Base-by-base conservation (phyloP, 257 asterid genomes). In the Jacaranda mimosifolia region DNA sequence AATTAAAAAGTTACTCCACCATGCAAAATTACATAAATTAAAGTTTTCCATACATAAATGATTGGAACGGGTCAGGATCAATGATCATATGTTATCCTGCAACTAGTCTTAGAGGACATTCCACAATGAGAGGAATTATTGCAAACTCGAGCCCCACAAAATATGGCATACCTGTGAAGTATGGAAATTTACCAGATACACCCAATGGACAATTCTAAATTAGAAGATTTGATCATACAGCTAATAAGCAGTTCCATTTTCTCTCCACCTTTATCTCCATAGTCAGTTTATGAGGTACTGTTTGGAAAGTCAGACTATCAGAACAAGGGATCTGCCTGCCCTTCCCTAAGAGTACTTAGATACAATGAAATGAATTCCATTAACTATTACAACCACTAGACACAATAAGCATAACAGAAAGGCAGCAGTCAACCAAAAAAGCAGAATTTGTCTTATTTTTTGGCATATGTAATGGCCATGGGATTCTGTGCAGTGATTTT, bases 391-490 rank as follows among this genome's bases (percentile, higher is more conserved):
- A 74, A n/a, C 57, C 36, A n/a, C 49, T 70, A 15, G 17, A 52
- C 56, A 68, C 26, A 14, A 59, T 4, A 15, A 32, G 17, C 73
- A n/a, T 26, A 58, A 49, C 17, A 66, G 21, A 73, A 56, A 59
- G 59, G 63, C 76, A 39, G 17, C 36, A 14, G 9, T 6, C 4
- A 3, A 66, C 39, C 15, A 55, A 18, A 17, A 58, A 38, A 68
- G 48, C 35, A 57, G 9, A 63, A 45, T 7, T 8, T 12, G 32
- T 40, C 74, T 75, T 82, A 96, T 75, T 96, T 96, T 77, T 96
- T 96, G 76, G 98, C 98, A 80, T 86, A 96, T 15, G 94, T 77
- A 80, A 96, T 88, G 72, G 91, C 88, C 99, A 96, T 96, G 70
- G 99, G 96, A 81, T 96, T 90, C 77, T 91, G 93, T 48, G 98